These are phyloP conservation scores for Aphanomyces euteiches DNA, from an alignment of 352 stramenopile species.

Conservation along the genomic window DNA sequence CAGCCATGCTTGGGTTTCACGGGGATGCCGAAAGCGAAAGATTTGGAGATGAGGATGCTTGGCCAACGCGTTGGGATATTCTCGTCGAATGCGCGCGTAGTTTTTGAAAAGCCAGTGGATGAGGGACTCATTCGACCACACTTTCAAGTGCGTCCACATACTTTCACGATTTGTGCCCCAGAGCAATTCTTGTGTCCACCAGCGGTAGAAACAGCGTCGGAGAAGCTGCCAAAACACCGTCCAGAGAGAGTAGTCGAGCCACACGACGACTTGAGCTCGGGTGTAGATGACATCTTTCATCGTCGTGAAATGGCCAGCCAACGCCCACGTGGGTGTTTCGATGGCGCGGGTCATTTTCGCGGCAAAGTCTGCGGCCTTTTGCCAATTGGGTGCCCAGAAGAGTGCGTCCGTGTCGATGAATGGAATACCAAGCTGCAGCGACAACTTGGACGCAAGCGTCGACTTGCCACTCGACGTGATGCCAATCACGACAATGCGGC, in stretches of 20 bases:
- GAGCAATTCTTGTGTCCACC: slow-evolving; percentile 17
- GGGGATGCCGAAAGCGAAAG: background rate
- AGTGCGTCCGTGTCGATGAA: slow-evolving; percentile 20
- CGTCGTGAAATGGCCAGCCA: background rate
- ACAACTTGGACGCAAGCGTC: background rate
- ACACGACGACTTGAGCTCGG: slow-evolving; percentile 5
- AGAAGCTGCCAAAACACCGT: slow-evolving; percentile 5
- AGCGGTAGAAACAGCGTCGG: background rate
- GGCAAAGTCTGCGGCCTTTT: slow-evolving; percentile 8
- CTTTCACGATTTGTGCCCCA: background rate
- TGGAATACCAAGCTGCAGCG: background rate
- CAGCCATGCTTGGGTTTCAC: background rate
- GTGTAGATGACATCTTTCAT: background rate
- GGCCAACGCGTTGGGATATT: background rate
- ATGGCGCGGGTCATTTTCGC: background rate
- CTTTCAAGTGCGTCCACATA: slow-evolving; percentile 4
- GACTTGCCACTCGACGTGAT: slow-evolving; percentile 17
- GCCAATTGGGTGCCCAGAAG: slow-evolving; percentile 17
- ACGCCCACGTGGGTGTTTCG: background rate
- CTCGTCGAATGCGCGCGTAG: background rate
- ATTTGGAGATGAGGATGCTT: background rate
- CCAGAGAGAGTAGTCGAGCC: slow-evolving; percentile 18
- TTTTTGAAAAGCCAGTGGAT: background rate
- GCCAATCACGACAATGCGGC: slow-evolving; percentile 22
- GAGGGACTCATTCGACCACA: slow-evolving; percentile 2